Percentiles rank a stretch among this genome's conserved stretches.
These are phyloP conservation scores for Chalciporus chontae DNA, from an alignment of 768 basidiomycete species.

Conservation along the genomic window DNA sequence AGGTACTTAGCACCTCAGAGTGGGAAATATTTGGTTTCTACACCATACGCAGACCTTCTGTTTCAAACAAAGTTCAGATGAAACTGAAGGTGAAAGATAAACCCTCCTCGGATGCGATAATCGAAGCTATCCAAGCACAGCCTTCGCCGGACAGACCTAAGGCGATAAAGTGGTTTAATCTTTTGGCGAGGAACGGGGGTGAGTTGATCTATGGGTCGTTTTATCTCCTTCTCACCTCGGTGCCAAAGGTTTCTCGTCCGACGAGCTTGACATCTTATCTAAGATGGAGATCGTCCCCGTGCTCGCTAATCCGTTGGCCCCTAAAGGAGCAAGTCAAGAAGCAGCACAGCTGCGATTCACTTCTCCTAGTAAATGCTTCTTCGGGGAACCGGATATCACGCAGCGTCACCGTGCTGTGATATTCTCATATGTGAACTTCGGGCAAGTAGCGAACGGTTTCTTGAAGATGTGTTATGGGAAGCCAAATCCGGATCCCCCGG, in stretches of 20 bases:
- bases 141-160: slow-evolving; percentile 47
- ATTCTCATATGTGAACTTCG: slow-evolving; percentile 85
- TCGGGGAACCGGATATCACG: slow-evolving; percentile 39
- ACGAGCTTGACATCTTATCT: slow-evolving; percentile 53
- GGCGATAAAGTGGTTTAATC: slow-evolving; percentile 59
- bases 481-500: slow-evolving; percentile 75
- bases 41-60: slow-evolving; percentile 46
- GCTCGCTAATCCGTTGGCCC: background rate
- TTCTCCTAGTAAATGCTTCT: slow-evolving; percentile 61
- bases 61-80: slow-evolving; percentile 41
- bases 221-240: slow-evolving; percentile 1
- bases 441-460: slow-evolving; percentile 70
- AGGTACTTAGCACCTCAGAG: slow-evolving; percentile 65
- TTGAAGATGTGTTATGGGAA: slow-evolving; percentile 81
- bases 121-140: slow-evolving; percentile 48
- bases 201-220: background rate
- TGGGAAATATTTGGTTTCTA: slow-evolving; percentile 72
- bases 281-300: slow-evolving; percentile 62
- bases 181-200: slow-evolving; percentile 60
- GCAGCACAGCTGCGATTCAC: slow-evolving; percentile 19
- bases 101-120: slow-evolving; percentile 55
- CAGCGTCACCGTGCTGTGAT: slow-evolving; percentile 61
- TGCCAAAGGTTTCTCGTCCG: slow-evolving; percentile 47
- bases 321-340: background rate
- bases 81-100: slow-evolving; percentile 66